Percentiles rank a stretch among this genome's conserved stretches.
Evolutionary conservation across 306 rosid species (phyloP).

Genomic region (Carpinus viminea): DNA sequence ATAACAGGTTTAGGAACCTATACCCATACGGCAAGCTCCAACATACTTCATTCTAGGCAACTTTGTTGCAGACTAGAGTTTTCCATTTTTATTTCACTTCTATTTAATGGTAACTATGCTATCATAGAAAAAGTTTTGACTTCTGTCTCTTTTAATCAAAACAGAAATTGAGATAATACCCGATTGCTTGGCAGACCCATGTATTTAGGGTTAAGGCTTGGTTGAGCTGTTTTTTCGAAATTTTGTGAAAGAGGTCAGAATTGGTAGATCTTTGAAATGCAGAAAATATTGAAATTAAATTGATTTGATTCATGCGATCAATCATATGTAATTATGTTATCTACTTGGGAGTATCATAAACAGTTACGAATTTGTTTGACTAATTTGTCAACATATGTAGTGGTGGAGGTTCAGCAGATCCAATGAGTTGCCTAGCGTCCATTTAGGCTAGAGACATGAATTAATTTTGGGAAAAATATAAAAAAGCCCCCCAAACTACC

Average conservation of each 20-base stretch:
- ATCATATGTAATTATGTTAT: constrained; percentile 1
- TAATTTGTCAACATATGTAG: constrained; percentile 12
- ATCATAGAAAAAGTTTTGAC: not conserved
- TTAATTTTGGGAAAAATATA: too few species aligned
- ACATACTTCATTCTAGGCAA: not conserved
- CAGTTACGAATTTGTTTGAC: not conserved
- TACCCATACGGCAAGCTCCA: not conserved
- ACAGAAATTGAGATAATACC: not conserved
- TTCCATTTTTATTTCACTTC: not conserved
- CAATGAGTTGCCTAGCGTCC: constrained; percentile 11
- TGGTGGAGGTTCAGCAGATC: constrained; percentile 3
- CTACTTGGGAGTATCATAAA: not conserved
- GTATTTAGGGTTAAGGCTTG: not conserved
- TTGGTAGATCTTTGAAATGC: not conserved
- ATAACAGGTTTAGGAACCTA: not conserved
- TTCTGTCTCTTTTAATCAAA: not conserved
- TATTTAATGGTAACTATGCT: not conserved
- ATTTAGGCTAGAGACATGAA: not conserved
- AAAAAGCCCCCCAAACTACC: too few species aligned
- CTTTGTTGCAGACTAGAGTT: not conserved
- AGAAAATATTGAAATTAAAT: not conserved
- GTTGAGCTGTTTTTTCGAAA: not conserved
- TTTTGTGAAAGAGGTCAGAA: not conserved
- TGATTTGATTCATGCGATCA: not conserved
- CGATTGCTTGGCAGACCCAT: not conserved